These are phyloP conservation scores for Bruguiera parviflora DNA, from an alignment of 345 rosid genomes.

Conservation along the genomic window DNA sequence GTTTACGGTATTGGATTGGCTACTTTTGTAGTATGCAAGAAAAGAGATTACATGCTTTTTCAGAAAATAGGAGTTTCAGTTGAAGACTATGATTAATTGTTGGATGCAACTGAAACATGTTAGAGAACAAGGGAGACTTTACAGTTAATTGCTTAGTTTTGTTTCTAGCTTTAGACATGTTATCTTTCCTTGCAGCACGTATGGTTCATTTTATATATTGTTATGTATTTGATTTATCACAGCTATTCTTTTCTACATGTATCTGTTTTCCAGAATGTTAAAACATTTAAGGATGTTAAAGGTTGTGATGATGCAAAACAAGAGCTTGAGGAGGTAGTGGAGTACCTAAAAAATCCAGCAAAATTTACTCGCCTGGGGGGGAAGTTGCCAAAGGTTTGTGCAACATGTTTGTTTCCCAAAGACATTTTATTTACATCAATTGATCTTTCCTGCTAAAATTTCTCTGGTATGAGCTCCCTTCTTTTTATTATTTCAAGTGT, in stretches of 20 bases:
- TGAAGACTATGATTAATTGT: neutral
- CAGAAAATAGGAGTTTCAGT: neutral
- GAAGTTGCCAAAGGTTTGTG: slow-evolving; percentile 89
- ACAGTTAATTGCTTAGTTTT: neutral
- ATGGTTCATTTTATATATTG: neutral
- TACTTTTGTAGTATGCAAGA: neutral
- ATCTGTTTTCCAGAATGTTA: slow-evolving; percentile 66
- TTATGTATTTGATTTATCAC: neutral
- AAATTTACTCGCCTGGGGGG: slow-evolving; percentile 99
- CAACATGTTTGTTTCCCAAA: slow-evolving; percentile 1
- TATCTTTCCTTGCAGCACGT: slow-evolving; percentile 1
- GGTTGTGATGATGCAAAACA: slow-evolving; percentile 99
- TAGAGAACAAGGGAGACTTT: neutral
- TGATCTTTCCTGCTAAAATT: neutral
- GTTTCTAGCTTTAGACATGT: slow-evolving; percentile 1
- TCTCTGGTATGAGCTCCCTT: neutral
- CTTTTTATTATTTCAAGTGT: neutral
- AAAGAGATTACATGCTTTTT: neutral
- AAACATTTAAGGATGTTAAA: slow-evolving; percentile 98
- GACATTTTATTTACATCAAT: neutral
- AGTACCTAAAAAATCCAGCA: slow-evolving; percentile 87
- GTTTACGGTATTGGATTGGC: neutral
- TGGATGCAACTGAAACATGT: slow-evolving; percentile 3
- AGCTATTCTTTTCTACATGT: slow-evolving; percentile 16
- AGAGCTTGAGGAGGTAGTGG: slow-evolving; percentile 98